Percentiles rank a stretch among this genome's conserved stretches.
Evolutionary conservation across 176 grass and related monocot species (phyloP).

Genomic region (Chrysopogon serrulatus): DNA sequence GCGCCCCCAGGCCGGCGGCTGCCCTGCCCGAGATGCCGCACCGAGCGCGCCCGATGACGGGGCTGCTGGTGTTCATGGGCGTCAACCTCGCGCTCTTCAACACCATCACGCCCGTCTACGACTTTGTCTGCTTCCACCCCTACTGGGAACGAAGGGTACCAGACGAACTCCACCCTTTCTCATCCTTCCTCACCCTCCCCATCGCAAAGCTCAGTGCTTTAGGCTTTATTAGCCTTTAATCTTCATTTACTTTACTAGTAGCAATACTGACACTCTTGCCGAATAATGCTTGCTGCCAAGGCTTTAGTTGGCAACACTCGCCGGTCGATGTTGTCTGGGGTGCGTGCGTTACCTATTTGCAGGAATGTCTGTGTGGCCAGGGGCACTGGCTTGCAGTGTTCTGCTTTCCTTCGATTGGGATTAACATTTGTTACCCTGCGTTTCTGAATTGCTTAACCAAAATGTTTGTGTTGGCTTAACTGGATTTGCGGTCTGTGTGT

Average conservation of each 20-base stretch:
- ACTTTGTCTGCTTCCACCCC: conserved; percentile 86
- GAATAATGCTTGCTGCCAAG: not conserved
- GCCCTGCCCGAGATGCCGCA: conserved; percentile 90
- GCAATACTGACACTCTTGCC: too few species aligned
- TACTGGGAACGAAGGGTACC: conserved; percentile 89
- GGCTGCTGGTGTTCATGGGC: conserved; percentile 70
- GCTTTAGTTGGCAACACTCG: not conserved
- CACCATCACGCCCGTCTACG: conserved; percentile 81
- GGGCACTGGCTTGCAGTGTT: too few species aligned
- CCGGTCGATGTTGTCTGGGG: not conserved
- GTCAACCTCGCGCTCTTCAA: conserved; percentile 68
- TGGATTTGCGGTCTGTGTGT: not conserved
- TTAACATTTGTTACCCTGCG: not conserved
- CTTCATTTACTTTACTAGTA: not conserved
- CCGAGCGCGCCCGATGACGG: conserved; percentile 64
- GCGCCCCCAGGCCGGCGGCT: too few species aligned
- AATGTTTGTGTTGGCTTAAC: not conserved
- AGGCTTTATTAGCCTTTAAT: not conserved
- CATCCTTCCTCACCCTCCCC: not conserved
- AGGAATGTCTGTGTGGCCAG: conserved; percentile 6
- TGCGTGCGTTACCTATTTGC: conserved; percentile 14
- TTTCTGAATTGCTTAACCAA: not conserved
- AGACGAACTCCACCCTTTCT: not conserved
- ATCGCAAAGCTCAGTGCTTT: not conserved
- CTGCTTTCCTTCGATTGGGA: not conserved